A percentile compares a stretch with the other conserved stretches of the same genome.
phyloP scores from a whole-genome alignment of 139 green algal species.

The Trebouxia sp. region DNA sequence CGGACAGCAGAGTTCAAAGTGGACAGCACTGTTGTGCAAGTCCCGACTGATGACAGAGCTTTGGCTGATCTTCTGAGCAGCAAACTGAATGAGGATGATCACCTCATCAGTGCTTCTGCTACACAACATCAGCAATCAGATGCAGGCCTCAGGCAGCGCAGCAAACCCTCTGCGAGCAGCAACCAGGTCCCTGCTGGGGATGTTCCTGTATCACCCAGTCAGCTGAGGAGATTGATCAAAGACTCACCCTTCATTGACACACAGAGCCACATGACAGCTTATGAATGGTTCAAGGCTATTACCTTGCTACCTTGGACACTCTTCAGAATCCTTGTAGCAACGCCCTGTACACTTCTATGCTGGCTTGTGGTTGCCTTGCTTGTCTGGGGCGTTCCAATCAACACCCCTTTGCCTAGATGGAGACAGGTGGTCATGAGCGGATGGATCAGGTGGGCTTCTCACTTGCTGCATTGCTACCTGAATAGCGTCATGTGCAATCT shows the following conservation, averaged over 20 bases:
- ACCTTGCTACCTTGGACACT: conserved; percentile 34
- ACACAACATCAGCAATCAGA: neutral
- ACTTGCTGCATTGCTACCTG: neutral
- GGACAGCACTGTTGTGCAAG: neutral
- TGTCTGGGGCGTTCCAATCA: conserved; percentile 30
- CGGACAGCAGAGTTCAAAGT: neutral
- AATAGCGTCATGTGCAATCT: neutral
- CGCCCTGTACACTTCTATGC: conserved; percentile 13
- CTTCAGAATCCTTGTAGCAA: conserved; percentile 32
- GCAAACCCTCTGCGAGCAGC: neutral
- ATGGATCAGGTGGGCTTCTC: conserved; percentile 26
- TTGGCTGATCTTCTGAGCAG: neutral
- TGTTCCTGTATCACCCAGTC: neutral
- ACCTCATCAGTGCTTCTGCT: neutral
- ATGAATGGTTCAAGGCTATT: conserved; percentile 51
- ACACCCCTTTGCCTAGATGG: conserved; percentile 30
- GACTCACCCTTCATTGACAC: conserved; percentile 52
- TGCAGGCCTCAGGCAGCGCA: neutral
- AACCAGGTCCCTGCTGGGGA: neutral
- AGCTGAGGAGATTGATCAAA: conserved; percentile 9
- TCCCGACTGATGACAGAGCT: neutral
- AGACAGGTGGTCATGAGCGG: conserved; percentile 29
- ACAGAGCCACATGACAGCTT: conserved; percentile 43
- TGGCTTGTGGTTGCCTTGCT: conserved; percentile 36
- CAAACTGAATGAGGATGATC: neutral